Evolutionary conservation across 768 basidiomycete genomes (phyloP), one percentile per base, ranked within the genome.

Genomic region (Holtermannia corniformis): DNA sequence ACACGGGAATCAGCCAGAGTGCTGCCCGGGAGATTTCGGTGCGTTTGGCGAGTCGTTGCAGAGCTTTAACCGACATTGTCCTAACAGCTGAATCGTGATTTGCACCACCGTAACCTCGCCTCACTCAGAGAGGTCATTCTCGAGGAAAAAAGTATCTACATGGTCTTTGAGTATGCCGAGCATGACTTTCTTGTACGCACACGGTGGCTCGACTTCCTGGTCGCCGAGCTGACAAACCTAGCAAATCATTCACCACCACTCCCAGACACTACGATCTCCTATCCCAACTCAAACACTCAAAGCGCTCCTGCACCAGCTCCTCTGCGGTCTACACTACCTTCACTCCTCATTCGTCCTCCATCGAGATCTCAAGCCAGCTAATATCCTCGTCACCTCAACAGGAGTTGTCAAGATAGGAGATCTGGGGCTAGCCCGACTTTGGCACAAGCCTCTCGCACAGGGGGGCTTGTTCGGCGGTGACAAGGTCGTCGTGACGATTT

Each of bases 241-340:
- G 88, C 95, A 99, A 90, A 84, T 99, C 46, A 99, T 99, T 43
- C 95, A 97, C 67, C 92, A 96, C 72, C 89, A 97, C 68, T 88
- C 90, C 11, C 88, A 93, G 69, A 86, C 85, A 1, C 78, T 91
- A 2, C 86, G 95, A 7, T 76, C 79, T 5, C 76, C 81, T 14
- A 87, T 97, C 41, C 78, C 85, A 1, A 74, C 78, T 0, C 76
- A 85, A 11, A 84, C 93, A 5, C 82, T 99, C 61, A 96, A 96
- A 72, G 89, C 89, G 3, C 80, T 97, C 32, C 83, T 87, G 2
- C 91, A 89, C 72, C 95, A 97, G 71, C 85, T 97, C 20, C 75
- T 96, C 48, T 92, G 91, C 65, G 95, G 95, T 7, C 81, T 96
- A 16, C 76, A 90, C 50, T 97, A 96, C 74, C 84, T 99, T 10